Percentiles rank a stretch among this genome's conserved stretches.
Conservation (phyloP, 1,139 yeast genomes). For the Scheffersomyces illinoinensis region DNA sequence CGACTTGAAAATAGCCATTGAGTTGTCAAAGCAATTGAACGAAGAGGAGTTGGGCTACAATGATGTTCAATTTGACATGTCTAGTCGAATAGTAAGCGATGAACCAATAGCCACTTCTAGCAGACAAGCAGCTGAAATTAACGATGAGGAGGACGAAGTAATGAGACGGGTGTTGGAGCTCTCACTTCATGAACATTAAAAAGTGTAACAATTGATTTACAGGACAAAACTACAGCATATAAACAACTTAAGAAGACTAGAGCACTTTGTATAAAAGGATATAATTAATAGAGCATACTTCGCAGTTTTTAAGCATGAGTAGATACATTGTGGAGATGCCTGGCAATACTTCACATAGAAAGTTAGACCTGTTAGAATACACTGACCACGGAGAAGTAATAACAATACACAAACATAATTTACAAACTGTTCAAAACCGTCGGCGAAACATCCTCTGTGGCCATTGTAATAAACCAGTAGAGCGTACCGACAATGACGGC, state of each 20-base stretch:
- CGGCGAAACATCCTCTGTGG: too few species aligned
- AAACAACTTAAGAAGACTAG: not conserved
- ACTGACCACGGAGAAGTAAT: not conserved
- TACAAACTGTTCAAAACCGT: not conserved
- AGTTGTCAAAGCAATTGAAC: slow-evolving; percentile 11
- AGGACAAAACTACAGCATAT: not conserved
- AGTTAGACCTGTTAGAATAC: not conserved
- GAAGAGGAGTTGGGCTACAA: not conserved
- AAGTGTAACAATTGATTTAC: slow-evolving; percentile 4
- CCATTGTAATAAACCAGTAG: too few species aligned
- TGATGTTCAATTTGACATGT: not conserved
- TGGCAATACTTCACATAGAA: not conserved
- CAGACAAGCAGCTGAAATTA: not conserved
- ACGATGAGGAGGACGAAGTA: slow-evolving; percentile 14
- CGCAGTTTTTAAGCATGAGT: not conserved
- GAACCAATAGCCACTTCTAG: not conserved
- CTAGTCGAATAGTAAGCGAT: not conserved
- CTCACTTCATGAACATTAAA: slow-evolving; percentile 16
- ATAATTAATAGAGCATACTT: not conserved
- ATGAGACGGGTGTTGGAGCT: slow-evolving; percentile 14
- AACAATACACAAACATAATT: too few species aligned
- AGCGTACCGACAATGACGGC: too few species aligned
- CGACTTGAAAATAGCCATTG: slow-evolving; percentile 23
- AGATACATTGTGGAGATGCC: not conserved
- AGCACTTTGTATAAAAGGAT: not conserved